Evolutionary conservation across 371 early-diverging fungal species (phyloP).

Genomic region (Funneliformis caledonium): DNA sequence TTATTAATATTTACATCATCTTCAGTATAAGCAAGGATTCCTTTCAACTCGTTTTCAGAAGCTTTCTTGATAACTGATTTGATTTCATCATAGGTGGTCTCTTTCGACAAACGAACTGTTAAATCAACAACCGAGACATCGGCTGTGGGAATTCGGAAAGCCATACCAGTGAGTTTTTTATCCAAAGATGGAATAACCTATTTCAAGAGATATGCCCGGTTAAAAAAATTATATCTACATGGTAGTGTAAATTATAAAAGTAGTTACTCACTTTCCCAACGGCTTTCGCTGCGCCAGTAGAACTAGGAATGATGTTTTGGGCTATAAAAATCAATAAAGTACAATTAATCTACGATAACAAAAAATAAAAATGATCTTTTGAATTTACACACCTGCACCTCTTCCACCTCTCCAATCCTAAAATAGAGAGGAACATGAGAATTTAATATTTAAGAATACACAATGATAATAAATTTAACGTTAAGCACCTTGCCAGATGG

Average conservation of each 20-base stretch:
- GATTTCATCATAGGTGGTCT: slow-evolving; percentile 90
- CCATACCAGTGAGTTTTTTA: slow-evolving; percentile 99
- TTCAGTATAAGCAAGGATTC: slow-evolving; percentile 94
- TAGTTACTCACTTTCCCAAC: slow-evolving; percentile 88
- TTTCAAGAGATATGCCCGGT: too few species aligned
- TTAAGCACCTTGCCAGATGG: slow-evolving; percentile 79
- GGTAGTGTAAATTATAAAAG: not conserved
- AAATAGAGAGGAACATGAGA: not conserved
- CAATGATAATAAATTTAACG: not conserved
- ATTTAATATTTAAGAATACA: not conserved
- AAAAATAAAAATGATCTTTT: not conserved
- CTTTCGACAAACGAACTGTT: slow-evolving; percentile 90
- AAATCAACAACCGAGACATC: slow-evolving; percentile 99
- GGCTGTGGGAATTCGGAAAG: slow-evolving; percentile 97
- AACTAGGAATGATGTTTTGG: slow-evolving; percentile 99
- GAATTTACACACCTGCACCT: slow-evolving; percentile 74
- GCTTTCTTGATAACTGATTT: slow-evolving; percentile 85
- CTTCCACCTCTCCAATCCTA: slow-evolving; percentile 96
- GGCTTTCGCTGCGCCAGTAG: slow-evolving; percentile 99
- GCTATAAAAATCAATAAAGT: not conserved
- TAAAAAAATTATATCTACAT: not conserved
- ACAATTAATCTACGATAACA: not conserved
- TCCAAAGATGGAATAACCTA: slow-evolving; percentile 93
- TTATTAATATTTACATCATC: slow-evolving; percentile 68
- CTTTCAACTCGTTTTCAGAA: slow-evolving; percentile 76